Percentiles rank a stretch among this genome's conserved stretches.
Conservation (phyloP, 192 early-diverging fungal species). For the Mortierella claussenii region DNA sequence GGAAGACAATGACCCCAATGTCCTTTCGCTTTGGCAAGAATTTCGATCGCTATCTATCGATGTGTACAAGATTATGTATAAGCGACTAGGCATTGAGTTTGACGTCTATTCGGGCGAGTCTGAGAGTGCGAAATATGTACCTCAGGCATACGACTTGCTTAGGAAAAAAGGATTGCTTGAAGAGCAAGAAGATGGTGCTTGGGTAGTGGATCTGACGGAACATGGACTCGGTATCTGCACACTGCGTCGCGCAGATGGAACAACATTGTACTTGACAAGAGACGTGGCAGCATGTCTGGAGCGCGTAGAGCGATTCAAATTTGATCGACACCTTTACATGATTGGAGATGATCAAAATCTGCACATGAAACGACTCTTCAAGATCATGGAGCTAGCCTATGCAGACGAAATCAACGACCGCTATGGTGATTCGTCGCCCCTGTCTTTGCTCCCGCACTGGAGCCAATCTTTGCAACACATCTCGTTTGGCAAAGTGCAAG, state of each 20-base stretch:
- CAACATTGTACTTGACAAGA: constrained; percentile 89
- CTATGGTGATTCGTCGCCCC: constrained; percentile 44
- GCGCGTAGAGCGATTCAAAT: constrained; percentile 78
- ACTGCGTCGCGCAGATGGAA: constrained; percentile 84
- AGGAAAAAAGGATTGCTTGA: constrained; percentile 66
- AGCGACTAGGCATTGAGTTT: constrained; percentile 84
- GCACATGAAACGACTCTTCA: constrained; percentile 92
- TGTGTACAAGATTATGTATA: constrained; percentile 85
- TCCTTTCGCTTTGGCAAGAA: constrained; percentile 79
- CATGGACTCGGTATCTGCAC: constrained; percentile 80
- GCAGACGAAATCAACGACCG: neutral
- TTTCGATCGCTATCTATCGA: constrained; percentile 89
- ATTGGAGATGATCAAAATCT: constrained; percentile 85
- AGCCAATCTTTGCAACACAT: constrained; percentile 81
- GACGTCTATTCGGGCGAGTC: constrained; percentile 94
- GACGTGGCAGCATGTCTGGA: constrained; percentile 89
- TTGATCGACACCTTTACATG: constrained; percentile 88
- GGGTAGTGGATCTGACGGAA: constrained; percentile 78
- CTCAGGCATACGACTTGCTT: constrained; percentile 74
- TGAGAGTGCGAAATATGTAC: constrained; percentile 75
- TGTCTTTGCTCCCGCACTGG: constrained; percentile 69
- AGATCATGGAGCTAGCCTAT: constrained; percentile 72
- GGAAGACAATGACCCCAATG: constrained; percentile 81
- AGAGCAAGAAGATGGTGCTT: constrained; percentile 77
- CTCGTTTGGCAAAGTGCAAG: constrained; percentile 88